Conservation (phyloP, 768 basidiomycete genomes). For the Rhodosporidiobolus sp. region DNA sequence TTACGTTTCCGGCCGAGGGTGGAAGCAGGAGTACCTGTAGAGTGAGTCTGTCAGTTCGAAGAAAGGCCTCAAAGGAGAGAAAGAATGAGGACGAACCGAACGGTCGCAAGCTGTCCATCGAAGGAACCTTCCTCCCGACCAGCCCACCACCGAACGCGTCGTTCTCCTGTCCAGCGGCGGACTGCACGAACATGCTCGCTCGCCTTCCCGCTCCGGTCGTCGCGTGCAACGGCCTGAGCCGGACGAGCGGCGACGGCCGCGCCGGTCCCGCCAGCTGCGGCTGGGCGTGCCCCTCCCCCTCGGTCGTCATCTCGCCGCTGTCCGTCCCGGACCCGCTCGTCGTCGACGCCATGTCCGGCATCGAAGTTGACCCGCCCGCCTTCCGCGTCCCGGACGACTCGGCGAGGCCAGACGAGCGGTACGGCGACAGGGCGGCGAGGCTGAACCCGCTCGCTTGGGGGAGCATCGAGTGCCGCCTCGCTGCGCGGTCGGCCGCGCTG, state of each 20-base stretch:
- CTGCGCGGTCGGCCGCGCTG: neutral
- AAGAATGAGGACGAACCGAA: neutral
- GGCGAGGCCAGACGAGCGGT: neutral
- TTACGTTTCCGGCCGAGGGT: constrained; percentile 35
- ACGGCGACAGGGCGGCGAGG: neutral
- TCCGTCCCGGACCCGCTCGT: neutral
- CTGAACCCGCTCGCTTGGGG: constrained; percentile 29
- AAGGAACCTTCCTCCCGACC: neutral
- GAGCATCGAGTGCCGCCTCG: constrained; percentile 30
- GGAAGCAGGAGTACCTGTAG: constrained; percentile 3
- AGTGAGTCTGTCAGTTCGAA: neutral
- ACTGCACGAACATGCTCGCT: neutral
- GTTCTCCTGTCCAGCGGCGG: neutral
- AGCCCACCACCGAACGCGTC: neutral
- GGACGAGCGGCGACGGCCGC: constrained; percentile 17
- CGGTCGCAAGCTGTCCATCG: neutral
- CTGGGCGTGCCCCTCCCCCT: neutral
- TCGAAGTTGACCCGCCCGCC: constrained; percentile 5
- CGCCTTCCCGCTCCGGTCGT: neutral
- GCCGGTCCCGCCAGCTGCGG: neutral
- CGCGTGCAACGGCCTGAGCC: constrained; percentile 10
- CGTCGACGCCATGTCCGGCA: constrained; percentile 23
- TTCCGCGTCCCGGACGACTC: neutral
- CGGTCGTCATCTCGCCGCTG: neutral
- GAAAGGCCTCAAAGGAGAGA: neutral